These are phyloP conservation scores for Metschnikowia henanensis DNA, from an alignment of 805 yeast genomes.

Conservation along the genomic window DNA sequence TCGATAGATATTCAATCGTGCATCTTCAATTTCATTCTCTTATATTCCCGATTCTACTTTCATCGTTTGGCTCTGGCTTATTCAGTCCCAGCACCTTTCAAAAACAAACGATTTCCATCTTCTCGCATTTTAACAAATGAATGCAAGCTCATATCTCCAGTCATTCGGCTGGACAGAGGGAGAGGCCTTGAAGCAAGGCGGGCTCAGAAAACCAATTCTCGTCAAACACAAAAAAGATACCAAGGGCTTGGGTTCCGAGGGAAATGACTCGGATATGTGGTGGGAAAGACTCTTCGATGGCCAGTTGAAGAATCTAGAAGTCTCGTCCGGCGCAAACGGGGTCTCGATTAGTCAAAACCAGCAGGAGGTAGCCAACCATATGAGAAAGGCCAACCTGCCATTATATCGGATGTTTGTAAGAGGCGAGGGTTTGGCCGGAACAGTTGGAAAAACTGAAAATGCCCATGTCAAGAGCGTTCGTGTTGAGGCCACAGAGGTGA, in stretches of 20 bases:
- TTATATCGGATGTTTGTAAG: constrained; percentile 82
- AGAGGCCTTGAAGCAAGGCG: constrained; percentile 77
- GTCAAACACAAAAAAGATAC: constrained; percentile 90
- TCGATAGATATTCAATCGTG: no score
- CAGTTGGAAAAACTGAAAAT: constrained; percentile 48
- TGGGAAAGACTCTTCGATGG: constrained; percentile 97
- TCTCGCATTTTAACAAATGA: constrained; percentile 57
- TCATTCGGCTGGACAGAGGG: constrained; percentile 94
- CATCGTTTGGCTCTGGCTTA: no score
- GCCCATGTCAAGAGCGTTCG: constrained; percentile 15
- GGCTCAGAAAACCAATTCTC: constrained; percentile 78
- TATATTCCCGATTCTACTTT: no score
- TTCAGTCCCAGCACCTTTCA: no score
- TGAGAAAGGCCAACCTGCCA: constrained; percentile 61
- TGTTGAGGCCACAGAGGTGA: constrained; percentile 11
- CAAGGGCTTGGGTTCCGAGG: constrained; percentile 85
- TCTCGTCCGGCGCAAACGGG: constrained; percentile 34
- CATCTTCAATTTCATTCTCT: no score
- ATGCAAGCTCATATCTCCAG: constrained; percentile 68
- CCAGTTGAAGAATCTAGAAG: constrained; percentile 76
- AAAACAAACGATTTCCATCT: no score
- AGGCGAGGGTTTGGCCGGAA: constrained; percentile 84
- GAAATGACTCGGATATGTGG: constrained; percentile 85
- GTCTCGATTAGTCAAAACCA: constrained; percentile 55
- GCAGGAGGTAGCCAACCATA: constrained; percentile 46